A percentile compares a stretch with the other conserved stretches of the same genome.
These are phyloP conservation scores for Tripterygium wilfordii DNA, from an alignment of 177 flowering plant species.

Conservation along the genomic window DNA sequence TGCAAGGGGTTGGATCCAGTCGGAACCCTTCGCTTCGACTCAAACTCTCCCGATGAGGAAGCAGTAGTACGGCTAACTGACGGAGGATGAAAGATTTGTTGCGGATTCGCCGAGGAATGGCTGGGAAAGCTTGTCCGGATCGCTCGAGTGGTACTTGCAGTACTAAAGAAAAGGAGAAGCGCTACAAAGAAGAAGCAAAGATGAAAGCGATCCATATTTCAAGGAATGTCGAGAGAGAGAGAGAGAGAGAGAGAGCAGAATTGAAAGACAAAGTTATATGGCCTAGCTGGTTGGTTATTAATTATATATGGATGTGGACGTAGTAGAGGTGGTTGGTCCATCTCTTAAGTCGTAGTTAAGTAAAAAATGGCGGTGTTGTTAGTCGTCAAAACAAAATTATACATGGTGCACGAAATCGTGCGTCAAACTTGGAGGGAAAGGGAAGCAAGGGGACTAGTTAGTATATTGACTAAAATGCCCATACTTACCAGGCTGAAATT, in stretches of 20 bases:
- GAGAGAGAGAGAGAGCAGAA: too few species aligned
- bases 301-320: background rate
- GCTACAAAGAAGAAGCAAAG: slow-evolving; percentile 7
- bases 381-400: too few species aligned
- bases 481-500: too few species aligned
- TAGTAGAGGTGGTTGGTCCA: background rate
- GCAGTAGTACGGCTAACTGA: too few species aligned
- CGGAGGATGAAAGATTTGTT: slow-evolving; percentile 5
- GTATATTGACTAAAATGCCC: too few species aligned
- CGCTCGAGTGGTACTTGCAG: slow-evolving; percentile 11
- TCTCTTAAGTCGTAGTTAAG: background rate
- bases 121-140: background rate
- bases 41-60: slow-evolving; percentile 1
- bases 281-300: background rate
- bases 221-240: slow-evolving; percentile 3
- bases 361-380: background rate
- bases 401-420: too few species aligned
- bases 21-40: slow-evolving; percentile 34
- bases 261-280: slow-evolving; percentile 3
- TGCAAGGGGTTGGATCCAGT: slow-evolving; percentile 48
- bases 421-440: too few species aligned
- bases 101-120: background rate
- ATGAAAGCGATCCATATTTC: slow-evolving; percentile 25
- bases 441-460: too few species aligned
- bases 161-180: background rate